phyloP scores from a whole-genome alignment of 2,329 filamentous ascomycete genomes.

The Colletotrichum magnum region DNA sequence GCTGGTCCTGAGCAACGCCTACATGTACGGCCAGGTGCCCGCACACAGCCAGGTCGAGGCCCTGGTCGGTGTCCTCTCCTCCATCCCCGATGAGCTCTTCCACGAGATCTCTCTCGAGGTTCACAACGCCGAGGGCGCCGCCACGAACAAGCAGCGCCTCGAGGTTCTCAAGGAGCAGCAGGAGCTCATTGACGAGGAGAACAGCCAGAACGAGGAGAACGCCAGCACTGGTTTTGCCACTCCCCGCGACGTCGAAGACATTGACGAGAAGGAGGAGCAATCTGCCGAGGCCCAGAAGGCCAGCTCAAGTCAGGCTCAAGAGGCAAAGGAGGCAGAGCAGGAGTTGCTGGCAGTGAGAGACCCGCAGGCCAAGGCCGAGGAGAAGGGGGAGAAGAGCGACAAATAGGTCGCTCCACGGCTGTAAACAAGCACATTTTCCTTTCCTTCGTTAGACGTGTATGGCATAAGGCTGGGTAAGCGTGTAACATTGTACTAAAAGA shows the following conservation, averaged over 20 bases:
- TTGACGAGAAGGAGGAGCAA: conserved; percentile 91
- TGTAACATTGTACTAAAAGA: conserved; percentile 35
- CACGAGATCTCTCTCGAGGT: conserved; percentile 99
- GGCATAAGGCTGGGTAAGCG: conserved; percentile 41
- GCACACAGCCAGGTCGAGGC: conserved; percentile 93
- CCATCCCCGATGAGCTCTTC: conserved; percentile 97
- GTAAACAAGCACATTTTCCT: conserved; percentile 43
- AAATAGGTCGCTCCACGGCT: conserved; percentile 41
- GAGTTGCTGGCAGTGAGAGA: conserved; percentile 51
- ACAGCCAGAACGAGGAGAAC: conserved; percentile 88
- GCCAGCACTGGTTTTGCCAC: conserved; percentile 80
- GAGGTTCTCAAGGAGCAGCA: conserved; percentile 99
- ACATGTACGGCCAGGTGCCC: conserved; percentile 94
- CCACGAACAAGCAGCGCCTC: conserved; percentile 98
- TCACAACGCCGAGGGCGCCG: conserved; percentile 94
- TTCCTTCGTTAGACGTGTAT: conserved; percentile 40
- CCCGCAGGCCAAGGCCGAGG: conserved; percentile 47
- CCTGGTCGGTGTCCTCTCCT: conserved; percentile 90
- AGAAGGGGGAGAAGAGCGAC: conserved; percentile 59
- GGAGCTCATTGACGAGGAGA: conserved; percentile 97
- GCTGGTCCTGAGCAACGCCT: conserved; percentile 95
- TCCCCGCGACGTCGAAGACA: conserved; percentile 89
- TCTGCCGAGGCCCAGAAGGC: conserved; percentile 64
- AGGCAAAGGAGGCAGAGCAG: conserved; percentile 56
- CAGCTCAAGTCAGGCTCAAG: conserved; percentile 47